These are phyloP conservation scores for Geotrichum bryndzae DNA, from an alignment of 1,139 yeast species.

Conservation along the genomic window DNA sequence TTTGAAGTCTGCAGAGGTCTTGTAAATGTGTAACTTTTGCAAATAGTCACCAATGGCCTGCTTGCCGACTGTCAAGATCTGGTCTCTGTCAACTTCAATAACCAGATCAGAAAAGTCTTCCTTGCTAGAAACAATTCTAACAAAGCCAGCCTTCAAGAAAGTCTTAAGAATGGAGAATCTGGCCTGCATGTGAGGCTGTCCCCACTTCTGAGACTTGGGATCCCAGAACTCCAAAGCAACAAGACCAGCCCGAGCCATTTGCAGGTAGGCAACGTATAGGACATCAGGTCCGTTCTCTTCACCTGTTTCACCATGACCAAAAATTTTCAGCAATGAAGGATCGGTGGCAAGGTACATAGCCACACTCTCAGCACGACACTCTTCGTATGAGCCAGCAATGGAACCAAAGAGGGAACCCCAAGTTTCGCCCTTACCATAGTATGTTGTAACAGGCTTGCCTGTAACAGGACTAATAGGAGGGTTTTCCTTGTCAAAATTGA, in stretches of 20 bases:
- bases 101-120: slow-evolving; percentile 53
- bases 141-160: slow-evolving; percentile 60
- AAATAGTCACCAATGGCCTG: slow-evolving; percentile 68
- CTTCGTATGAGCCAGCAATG: slow-evolving; percentile 81
- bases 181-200: slow-evolving; percentile 95
- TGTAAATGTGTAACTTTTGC: slow-evolving; percentile 66
- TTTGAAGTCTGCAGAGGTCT: slow-evolving; percentile 65
- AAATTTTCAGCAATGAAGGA: slow-evolving; percentile 59
- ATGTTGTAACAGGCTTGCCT: slow-evolving; percentile 55
- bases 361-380: slow-evolving; percentile 86
- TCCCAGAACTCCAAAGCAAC: slow-evolving; percentile 82
- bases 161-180: slow-evolving; percentile 77
- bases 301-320: slow-evolving; percentile 47
- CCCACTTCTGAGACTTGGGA: slow-evolving; percentile 76
- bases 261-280: slow-evolving; percentile 58
- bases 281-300: slow-evolving; percentile 56
- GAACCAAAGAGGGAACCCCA: slow-evolving; percentile 86
- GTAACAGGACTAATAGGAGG: slow-evolving; percentile 55
- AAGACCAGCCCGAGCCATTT: slow-evolving; percentile 86
- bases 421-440: slow-evolving; percentile 73
- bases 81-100: slow-evolving; percentile 51
- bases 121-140: slow-evolving; percentile 46
- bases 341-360: slow-evolving; percentile 76
- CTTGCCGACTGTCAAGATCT: slow-evolving; percentile 64
- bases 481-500: slow-evolving; percentile 58